Base-by-base conservation (phyloP, 116 monocot species). In the Dioscorea cayenensis region DNA sequence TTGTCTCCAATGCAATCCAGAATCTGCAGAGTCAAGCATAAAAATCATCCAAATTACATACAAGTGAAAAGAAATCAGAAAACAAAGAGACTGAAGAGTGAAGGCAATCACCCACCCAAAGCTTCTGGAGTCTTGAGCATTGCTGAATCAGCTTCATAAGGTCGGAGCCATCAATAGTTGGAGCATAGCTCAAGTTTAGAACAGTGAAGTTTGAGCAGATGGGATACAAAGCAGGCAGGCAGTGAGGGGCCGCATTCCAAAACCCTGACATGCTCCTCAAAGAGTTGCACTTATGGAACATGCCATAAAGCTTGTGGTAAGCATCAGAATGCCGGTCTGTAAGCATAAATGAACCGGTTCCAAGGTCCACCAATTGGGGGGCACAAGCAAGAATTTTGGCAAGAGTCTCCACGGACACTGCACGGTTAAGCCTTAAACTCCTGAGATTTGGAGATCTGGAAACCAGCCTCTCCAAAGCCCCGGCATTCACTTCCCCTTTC, bases 181-280 rank as follows among this genome's bases (percentile, higher is more conserved):
- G 80, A 13, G 91, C 87, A 79, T 84, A 87, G 69, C 91, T 87
- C 77, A 91, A 61, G 65, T 91, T 91, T 17, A 91, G 68, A 49
- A 64, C 62, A 19, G 81, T 80, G 28, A 87, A 68, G 22, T 85
- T 80, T 9, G 23, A 62, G 52, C 85, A 87, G 28, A 85, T 51
- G 21, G 85, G 80, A 69, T 78, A 87, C 4, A 85, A 28, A 19
- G 72, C 71, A 6, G 60, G 36, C 14, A 84, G 65, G 68, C 79
- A 85, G 27, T 11, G 38, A 63, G 82, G 76, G 27, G 78, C 28
- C 43, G 74, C 80, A 83, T 84, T 77, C 83, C 85, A 91, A 51
- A 91, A 84, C 23, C 91, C 91, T 2, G 87, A 91, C 68, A 91
- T 63, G 37, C 80, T 87, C 50, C 59, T 68, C 38, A 91, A 23